Conservation (phyloP, 768 basidiomycete genomes). For the Suillus subluteus region DNA sequence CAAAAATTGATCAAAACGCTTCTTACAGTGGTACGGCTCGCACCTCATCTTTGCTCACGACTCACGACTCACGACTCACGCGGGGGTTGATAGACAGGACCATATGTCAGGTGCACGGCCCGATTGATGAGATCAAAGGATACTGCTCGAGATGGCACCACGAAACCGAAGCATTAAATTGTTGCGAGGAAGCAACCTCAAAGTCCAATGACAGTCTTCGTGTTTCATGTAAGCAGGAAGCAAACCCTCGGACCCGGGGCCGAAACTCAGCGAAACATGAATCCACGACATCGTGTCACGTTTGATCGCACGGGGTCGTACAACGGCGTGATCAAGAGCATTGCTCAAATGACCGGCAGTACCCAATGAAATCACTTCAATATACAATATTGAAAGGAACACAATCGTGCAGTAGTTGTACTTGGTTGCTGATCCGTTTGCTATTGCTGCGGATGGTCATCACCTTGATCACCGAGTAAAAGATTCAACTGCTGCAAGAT, state of each 20-base stretch:
- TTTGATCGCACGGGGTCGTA: background rate
- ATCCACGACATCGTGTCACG: background rate
- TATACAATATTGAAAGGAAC: background rate
- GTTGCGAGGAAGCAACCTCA: background rate
- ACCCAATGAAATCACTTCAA: background rate
- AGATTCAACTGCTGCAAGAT: background rate
- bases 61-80: background rate
- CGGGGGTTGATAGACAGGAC: background rate
- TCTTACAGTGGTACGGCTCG: background rate
- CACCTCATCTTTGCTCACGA: background rate
- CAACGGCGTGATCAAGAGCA: background rate
- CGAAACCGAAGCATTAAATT: background rate
- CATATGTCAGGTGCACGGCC: background rate
- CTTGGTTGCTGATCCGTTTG: background rate
- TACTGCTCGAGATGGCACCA: background rate
- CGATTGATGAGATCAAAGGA: conserved; percentile 2
- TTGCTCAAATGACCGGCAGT: background rate
- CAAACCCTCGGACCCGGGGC: conserved; percentile 8
- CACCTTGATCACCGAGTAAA: conserved; percentile 1
- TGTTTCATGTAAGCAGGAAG: conserved; percentile 1
- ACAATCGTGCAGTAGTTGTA: background rate
- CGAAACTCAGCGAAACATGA: background rate
- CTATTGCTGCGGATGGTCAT: background rate
- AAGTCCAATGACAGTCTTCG: conserved; percentile 5
- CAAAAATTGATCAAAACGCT: background rate